phyloP scores from a whole-genome alignment of 768 basidiomycete species.

The Phaffia australis region DNA sequence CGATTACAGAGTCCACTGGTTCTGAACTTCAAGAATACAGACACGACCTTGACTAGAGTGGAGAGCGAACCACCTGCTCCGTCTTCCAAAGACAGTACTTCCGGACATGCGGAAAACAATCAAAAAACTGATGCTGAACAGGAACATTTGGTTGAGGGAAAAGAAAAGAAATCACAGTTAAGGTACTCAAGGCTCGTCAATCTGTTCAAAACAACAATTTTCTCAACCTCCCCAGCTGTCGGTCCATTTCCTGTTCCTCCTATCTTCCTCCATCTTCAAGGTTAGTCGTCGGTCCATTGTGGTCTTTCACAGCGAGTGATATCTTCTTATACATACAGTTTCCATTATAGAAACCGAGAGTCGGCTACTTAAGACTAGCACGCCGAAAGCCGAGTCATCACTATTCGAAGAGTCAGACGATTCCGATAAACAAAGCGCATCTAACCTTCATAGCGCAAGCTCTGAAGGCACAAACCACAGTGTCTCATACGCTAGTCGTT shows the following conservation, averaged over 20 bases:
- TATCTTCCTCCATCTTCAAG: slow-evolving; percentile 15
- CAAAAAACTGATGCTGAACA: neutral
- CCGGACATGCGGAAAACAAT: neutral
- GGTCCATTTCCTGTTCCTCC: slow-evolving; percentile 19
- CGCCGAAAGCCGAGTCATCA: too few relatives aligned
- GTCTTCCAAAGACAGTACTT: neutral
- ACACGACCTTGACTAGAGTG: neutral
- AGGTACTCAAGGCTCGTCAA: slow-evolving; percentile 7
- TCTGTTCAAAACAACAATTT: slow-evolving; percentile 4
- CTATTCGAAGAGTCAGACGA: slow-evolving; percentile 2
- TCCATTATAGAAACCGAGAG: slow-evolving; percentile 15
- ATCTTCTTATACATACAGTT: neutral
- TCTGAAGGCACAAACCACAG: too few relatives aligned
- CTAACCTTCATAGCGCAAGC: slow-evolving; percentile 11
- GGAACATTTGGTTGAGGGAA: neutral
- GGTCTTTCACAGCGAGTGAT: neutral
- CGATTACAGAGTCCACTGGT: slow-evolving; percentile 5
- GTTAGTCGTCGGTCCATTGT: neutral
- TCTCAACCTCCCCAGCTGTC: slow-evolving; percentile 17
- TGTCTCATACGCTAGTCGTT: neutral
- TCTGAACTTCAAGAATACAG: neutral
- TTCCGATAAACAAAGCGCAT: slow-evolving; percentile 2
- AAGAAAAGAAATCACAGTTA: too few relatives aligned
- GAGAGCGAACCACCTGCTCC: neutral
- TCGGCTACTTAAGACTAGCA: neutral